phyloP scores from a whole-genome alignment of 2,329 filamentous ascomycete species.

The Microsporum audouinii region DNA sequence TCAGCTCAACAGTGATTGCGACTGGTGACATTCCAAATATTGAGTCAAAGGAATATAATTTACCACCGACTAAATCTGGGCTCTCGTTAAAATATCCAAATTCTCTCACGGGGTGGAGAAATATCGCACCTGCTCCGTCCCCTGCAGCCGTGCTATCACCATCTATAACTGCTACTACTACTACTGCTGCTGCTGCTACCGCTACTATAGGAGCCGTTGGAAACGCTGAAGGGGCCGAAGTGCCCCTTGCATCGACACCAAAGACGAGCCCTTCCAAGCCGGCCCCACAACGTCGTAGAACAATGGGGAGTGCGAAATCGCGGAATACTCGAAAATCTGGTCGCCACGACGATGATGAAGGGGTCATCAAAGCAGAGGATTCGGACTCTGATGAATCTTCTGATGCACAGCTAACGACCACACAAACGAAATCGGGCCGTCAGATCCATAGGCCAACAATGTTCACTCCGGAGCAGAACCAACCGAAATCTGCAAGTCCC shows the following conservation, averaged over 20 bases:
- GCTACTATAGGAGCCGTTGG: background rate
- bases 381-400: constrained; percentile 33
- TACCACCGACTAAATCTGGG: background rate
- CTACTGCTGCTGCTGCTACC: background rate
- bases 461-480: constrained; percentile 32
- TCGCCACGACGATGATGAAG: constrained; percentile 22
- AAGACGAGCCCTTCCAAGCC: background rate
- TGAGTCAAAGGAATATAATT: background rate
- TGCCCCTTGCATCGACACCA: background rate
- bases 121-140: constrained; percentile 6
- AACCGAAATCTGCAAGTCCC: constrained; percentile 11
- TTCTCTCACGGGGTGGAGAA: background rate
- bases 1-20: background rate
- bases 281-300: constrained; percentile 1
- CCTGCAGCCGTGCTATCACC: background rate
- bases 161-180: background rate
- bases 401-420: constrained; percentile 46
- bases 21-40: background rate
- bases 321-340: constrained; percentile 12
- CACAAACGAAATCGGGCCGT: constrained; percentile 64
- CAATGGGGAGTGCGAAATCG: constrained; percentile 3
- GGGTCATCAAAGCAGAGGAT: constrained; percentile 25
- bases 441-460: constrained; percentile 54
- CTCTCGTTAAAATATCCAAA: constrained; percentile 1
- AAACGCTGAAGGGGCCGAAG: background rate